Evolutionary conservation across 2,329 filamentous ascomycete species (phyloP), one percentile per base, ranked within the genome.

Genomic region (Atkinsonella hypoxylon): DNA sequence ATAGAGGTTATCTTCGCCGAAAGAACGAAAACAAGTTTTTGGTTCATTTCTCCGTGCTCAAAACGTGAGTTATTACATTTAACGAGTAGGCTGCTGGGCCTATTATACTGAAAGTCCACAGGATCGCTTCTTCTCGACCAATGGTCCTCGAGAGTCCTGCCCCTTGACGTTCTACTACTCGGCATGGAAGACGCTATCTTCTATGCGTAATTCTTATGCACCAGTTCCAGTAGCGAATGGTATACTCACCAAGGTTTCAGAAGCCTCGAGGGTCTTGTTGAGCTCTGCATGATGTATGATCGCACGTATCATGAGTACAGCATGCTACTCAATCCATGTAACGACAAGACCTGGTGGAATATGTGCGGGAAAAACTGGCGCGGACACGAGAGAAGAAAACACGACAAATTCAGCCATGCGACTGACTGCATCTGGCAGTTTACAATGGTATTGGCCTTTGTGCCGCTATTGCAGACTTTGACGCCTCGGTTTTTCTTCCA

Each of bases 401-500:
- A 34, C 26, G 46, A 18, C 36, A 40, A 34, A 46, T 7, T 26
- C 41, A 45, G 20, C 17, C 1, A 39, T 31, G 11, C 39, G 32
- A n/a, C 31, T 49, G 39, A 42, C 51, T 15, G 43, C 48, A 5
- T 45, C 51, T 26, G 49, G 48, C 34, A 44, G 50, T 47, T 47
- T 43, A 53, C 48, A 42, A 38, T 12, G 51, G 50, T 31, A 48
- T 53, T 20, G 48, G 51, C 20, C 48, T 47, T 34, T 53, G 51
- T 42, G 43, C 47, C 2, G 51, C 51, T 48, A 31, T 53, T 39
- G 51, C 48, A 15, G 51, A 53, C 44, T 41, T 41, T 41, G 39
- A 41, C 18, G 57, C 57, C 0, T 54, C 54, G 12, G 52, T 57
- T 62, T 56, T 7, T 57, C 60, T 0, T 26, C 26, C 48, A 56